Evolutionary conservation across 208 protist species (phyloP).

Genomic region (Leishmania braziliensis): DNA sequence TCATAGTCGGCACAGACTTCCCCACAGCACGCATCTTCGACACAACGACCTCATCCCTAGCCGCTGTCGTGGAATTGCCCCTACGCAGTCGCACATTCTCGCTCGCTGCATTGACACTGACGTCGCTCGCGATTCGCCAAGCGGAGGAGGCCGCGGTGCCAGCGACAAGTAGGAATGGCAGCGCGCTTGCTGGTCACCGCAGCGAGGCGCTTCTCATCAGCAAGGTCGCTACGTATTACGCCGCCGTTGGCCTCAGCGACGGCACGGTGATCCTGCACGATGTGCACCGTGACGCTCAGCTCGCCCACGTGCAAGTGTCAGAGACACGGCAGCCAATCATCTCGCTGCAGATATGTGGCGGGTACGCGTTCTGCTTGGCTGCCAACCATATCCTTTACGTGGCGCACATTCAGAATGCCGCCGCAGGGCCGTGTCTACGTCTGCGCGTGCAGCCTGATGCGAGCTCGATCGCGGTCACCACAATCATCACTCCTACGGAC

Average conservation of each 20-base stretch:
- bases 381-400: constrained; percentile 50
- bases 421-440: constrained; percentile 27
- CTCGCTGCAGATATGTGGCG: constrained; percentile 44
- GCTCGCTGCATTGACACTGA: constrained; percentile 61
- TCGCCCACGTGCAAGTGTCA: constrained; percentile 57
- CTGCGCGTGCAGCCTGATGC: constrained; percentile 55
- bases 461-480: constrained; percentile 47
- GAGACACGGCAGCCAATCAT: constrained; percentile 69
- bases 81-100: constrained; percentile 38
- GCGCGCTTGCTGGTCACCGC: neutral
- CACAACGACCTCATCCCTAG: constrained; percentile 50
- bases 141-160: neutral
- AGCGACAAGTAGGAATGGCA: neutral
- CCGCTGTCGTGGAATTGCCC: constrained; percentile 57
- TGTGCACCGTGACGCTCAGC: constrained; percentile 45
- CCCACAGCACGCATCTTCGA: constrained; percentile 83
- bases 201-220: constrained; percentile 26
- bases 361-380: constrained; percentile 57
- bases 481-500: constrained; percentile 2
- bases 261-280: constrained; percentile 80
- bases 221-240: constrained; percentile 33
- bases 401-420: constrained; percentile 37
- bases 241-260: constrained; percentile 76
- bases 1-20: constrained; percentile 79
- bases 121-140: constrained; percentile 50